Percentiles rank a stretch among this genome's conserved stretches.
Evolutionary conservation across 2,329 filamentous ascomycete species (phyloP).

Genomic region (Septoria petroselini): DNA sequence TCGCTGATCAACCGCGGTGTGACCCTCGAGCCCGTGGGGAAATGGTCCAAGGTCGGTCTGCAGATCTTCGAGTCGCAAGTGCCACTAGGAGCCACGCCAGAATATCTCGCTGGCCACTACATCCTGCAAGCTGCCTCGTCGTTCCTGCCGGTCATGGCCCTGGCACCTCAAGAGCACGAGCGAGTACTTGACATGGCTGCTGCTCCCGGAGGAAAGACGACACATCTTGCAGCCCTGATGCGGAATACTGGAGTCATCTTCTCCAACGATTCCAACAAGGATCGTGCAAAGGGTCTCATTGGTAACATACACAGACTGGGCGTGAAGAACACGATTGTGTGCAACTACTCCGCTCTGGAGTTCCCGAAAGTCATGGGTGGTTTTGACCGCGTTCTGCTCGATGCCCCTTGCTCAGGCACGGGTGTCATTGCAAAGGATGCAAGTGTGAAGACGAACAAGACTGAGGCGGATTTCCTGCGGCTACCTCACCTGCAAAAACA

Average conservation of each 20-base stretch:
- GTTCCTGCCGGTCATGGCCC: slow-evolving; percentile 95
- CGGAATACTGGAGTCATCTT: slow-evolving; percentile 95
- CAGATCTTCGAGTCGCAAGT: slow-evolving; percentile 91
- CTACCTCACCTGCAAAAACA: slow-evolving; percentile 95
- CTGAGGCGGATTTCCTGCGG: slow-evolving; percentile 87
- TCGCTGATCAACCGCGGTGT: slow-evolving; percentile 94
- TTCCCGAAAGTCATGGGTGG: slow-evolving; percentile 94
- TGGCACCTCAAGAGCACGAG: slow-evolving; percentile 90
- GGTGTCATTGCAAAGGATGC: slow-evolving; percentile 97
- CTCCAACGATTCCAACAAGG: slow-evolving; percentile 93
- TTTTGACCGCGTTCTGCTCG: slow-evolving; percentile 89
- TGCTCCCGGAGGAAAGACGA: slow-evolving; percentile 93
- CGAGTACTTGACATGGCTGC: slow-evolving; percentile 92
- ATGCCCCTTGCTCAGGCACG: slow-evolving; percentile 93
- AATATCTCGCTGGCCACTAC: slow-evolving; percentile 96
- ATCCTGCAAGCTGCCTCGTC: slow-evolving; percentile 95
- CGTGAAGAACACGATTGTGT: slow-evolving; percentile 89
- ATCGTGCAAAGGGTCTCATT: slow-evolving; percentile 91
- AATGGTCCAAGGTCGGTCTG: slow-evolving; percentile 97
- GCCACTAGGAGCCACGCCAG: slow-evolving; percentile 88
- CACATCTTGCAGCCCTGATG: slow-evolving; percentile 94
- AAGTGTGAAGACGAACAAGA: slow-evolving; percentile 97
- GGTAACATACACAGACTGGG: slow-evolving; percentile 96
- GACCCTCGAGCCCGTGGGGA: slow-evolving; percentile 91
- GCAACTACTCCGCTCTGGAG: slow-evolving; percentile 89